These are phyloP conservation scores for Ustilago cynodontis DNA, from an alignment of 1,284 basidiomycete species.

Conservation along the genomic window DNA sequence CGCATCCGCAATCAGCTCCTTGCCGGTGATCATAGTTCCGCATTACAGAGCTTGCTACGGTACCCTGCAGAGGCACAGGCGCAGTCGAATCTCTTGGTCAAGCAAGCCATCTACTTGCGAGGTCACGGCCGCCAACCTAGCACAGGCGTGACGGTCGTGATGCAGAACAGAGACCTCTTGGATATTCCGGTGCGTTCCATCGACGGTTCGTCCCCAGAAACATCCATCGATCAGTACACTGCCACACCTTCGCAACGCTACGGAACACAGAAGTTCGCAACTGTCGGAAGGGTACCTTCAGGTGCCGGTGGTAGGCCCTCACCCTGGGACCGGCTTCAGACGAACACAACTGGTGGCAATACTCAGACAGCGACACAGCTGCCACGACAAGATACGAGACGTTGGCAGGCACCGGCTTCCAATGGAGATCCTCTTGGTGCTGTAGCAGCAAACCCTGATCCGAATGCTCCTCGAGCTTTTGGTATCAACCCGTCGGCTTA, in stretches of 20 bases:
- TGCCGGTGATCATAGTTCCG: constrained; percentile 51
- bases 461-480: constrained; percentile 23
- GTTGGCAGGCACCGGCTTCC: constrained; percentile 12
- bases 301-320: constrained; percentile 15
- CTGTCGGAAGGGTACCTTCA: constrained; percentile 30
- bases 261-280: constrained; percentile 35
- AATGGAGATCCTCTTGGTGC: constrained; percentile 27
- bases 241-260: constrained; percentile 11
- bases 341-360: constrained; percentile 2
- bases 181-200: constrained; percentile 26
- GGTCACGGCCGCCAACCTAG: constrained; percentile 32
- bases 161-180: constrained; percentile 54
- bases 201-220: constrained; percentile 1
- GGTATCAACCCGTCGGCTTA: constrained; percentile 47
- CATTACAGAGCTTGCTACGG: constrained; percentile 58
- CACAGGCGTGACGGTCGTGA: constrained; percentile 49
- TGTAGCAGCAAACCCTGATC: neutral
- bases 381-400: neutral
- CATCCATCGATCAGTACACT: neutral
- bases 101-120: constrained; percentile 49
- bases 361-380: neutral
- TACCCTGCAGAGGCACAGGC: constrained; percentile 40
- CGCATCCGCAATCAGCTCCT: constrained; percentile 62
- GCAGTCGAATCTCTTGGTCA: constrained; percentile 38
- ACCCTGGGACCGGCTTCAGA: constrained; percentile 28